These are phyloP conservation scores for Lipomyces anomalus DNA, from an alignment of 805 yeast species.

Conservation along the genomic window DNA sequence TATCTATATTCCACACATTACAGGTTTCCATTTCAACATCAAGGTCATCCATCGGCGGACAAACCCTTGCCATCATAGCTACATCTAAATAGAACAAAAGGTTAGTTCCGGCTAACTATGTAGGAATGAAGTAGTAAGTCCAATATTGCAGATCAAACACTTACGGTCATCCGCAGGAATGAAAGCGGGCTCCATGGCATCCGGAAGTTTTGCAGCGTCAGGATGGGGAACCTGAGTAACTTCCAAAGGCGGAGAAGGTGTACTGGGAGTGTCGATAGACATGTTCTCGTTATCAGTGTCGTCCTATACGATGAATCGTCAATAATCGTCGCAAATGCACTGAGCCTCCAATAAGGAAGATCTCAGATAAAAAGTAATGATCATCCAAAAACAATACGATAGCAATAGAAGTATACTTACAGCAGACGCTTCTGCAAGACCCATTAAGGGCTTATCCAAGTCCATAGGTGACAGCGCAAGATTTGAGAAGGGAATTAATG, in stretches of 20 bases:
- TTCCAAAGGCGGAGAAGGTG: constrained; percentile 5
- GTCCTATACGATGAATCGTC: constrained; percentile 4
- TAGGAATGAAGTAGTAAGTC: background rate
- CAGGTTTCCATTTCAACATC: constrained; percentile 25
- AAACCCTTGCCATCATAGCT: constrained; percentile 15
- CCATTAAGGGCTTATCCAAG: background rate
- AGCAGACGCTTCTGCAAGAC: background rate
- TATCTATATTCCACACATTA: constrained; percentile 34
- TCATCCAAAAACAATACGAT: too few species aligned
- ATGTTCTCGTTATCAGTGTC: constrained; percentile 17
- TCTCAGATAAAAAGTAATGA: too few species aligned
- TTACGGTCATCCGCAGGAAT: constrained; percentile 10
- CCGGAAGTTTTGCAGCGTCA: background rate
- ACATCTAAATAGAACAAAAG: constrained; percentile 7
- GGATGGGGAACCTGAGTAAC: constrained; percentile 2
- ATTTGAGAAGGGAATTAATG: background rate
- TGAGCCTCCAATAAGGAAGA: too few species aligned
- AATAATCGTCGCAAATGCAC: too few species aligned
- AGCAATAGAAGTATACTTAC: too few species aligned
- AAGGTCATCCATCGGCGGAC: constrained; percentile 26
- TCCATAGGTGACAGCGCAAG: background rate
- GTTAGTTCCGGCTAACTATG: background rate
- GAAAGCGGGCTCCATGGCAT: background rate
- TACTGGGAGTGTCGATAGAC: constrained; percentile 16
- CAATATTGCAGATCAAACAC: constrained; percentile 1